These are phyloP conservation scores for Teratosphaeria epicoccoides DNA, from an alignment of 2,329 filamentous ascomycete genomes.

Conservation along the genomic window DNA sequence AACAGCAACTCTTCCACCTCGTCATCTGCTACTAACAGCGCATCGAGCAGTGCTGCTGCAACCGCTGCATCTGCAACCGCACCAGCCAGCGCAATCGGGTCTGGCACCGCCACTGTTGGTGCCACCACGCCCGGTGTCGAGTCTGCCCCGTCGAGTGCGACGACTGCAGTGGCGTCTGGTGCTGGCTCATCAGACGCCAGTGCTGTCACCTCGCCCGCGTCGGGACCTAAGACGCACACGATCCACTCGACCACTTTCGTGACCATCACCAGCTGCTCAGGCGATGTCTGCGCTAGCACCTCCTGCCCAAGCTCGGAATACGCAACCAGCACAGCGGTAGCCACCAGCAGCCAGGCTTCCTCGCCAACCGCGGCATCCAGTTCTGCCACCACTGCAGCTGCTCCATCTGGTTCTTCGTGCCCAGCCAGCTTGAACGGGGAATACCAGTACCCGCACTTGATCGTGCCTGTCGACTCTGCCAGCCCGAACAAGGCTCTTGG, in stretches of 20 bases:
- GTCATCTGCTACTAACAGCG: neutral
- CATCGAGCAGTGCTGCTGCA: constrained; percentile 1
- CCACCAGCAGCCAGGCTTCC: neutral
- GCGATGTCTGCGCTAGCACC: neutral
- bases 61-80: constrained; percentile 7
- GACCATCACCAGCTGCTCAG: constrained; percentile 13
- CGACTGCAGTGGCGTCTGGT: neutral
- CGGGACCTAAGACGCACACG: constrained; percentile 6
- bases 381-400: constrained; percentile 4
- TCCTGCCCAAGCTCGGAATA: neutral
- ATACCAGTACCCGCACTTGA: constrained; percentile 48
- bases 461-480: constrained; percentile 49
- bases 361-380: constrained; percentile 3
- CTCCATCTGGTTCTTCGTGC: constrained; percentile 10
- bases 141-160: constrained; percentile 4
- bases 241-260: constrained; percentile 11
- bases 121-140: constrained; percentile 1
- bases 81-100: constrained; percentile 4
- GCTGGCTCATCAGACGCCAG: neutral
- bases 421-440: constrained; percentile 24
- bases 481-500: constrained; percentile 45
- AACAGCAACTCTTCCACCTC: neutral
- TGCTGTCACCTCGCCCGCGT: constrained; percentile 1
- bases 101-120: constrained; percentile 3
- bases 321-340: neutral